These are phyloP conservation scores for Erodium maritimum DNA, from an alignment of 345 rosid species.

Conservation along the genomic window DNA sequence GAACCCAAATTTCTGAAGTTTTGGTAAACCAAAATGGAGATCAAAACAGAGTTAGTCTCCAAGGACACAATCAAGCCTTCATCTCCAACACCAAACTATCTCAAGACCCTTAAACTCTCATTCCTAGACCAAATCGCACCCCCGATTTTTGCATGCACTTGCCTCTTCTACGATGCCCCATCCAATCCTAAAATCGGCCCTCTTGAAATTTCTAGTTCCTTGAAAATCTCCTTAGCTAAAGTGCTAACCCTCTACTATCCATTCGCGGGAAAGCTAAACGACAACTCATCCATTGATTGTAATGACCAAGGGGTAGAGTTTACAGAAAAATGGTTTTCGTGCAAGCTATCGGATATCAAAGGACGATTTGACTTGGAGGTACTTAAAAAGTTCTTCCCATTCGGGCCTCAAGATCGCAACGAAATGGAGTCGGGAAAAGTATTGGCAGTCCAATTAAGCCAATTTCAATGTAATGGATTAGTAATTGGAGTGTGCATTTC, in stretches of 20 bases:
- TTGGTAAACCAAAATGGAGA: too few relatives aligned
- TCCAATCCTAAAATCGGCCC: too few relatives aligned
- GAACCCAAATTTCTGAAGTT: too few relatives aligned
- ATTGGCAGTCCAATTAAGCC: conserved; percentile 16
- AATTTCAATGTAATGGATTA: conserved; percentile 22
- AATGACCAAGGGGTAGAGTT: conserved; percentile 15
- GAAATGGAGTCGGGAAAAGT: too few relatives aligned
- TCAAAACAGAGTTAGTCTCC: too few relatives aligned
- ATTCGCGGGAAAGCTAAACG: conserved; percentile 15
- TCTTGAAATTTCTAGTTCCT: too few relatives aligned
- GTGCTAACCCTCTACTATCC: conserved; percentile 13
- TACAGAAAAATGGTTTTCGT: conserved; percentile 7
- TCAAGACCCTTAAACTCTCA: too few relatives aligned
- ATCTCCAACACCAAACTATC: too few relatives aligned
- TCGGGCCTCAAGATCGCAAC: background rate
- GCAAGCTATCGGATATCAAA: conserved; percentile 9
- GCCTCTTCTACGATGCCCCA: too few relatives aligned
- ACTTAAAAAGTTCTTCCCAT: conserved; percentile 13
- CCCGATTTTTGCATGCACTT: too few relatives aligned
- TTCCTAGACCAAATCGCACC: too few relatives aligned
- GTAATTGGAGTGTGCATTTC: conserved; percentile 13
- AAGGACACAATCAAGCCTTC: too few relatives aligned
- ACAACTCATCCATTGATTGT: conserved; percentile 14
- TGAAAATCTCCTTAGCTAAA: background rate
- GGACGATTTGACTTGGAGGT: conserved; percentile 1